These are phyloP conservation scores for Fusarium goolgardi DNA, from an alignment of 2,329 filamentous ascomycete species.

Conservation along the genomic window DNA sequence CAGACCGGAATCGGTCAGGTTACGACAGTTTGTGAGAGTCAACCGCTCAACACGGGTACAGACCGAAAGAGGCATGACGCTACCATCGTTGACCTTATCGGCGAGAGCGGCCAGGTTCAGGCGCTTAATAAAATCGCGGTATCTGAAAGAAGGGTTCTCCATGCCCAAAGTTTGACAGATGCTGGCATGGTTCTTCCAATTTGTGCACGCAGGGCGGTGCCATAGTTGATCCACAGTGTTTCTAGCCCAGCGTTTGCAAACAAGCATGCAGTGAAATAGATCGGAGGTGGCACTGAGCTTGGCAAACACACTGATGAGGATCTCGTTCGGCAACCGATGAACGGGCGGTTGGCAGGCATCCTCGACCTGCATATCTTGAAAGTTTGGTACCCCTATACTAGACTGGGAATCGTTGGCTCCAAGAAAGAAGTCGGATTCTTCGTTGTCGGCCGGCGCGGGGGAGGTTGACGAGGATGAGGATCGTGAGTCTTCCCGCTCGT, in stretches of 20 bases:
- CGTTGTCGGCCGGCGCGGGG: conserved; percentile 80
- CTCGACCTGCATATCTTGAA: conserved; percentile 79
- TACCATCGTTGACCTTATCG: conserved; percentile 85
- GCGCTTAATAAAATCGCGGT: conserved; percentile 89
- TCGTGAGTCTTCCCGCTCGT: conserved; percentile 64
- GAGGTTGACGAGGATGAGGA: conserved; percentile 79
- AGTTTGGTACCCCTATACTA: conserved; percentile 83
- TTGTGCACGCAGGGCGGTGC: conserved; percentile 92
- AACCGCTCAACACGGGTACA: conserved; percentile 94
- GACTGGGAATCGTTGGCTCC: conserved; percentile 92
- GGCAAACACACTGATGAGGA: conserved; percentile 91
- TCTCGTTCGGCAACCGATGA: conserved; percentile 88
- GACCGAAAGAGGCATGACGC: conserved; percentile 79
- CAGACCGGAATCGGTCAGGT: conserved; percentile 85
- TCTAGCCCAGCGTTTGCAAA: conserved; percentile 92
- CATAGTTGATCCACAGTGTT: conserved; percentile 94
- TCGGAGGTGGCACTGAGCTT: conserved; percentile 82
- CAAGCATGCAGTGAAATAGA: conserved; percentile 88
- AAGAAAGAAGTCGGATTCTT: conserved; percentile 94
- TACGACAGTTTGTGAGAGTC: conserved; percentile 89
- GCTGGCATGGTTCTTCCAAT: conserved; percentile 81
- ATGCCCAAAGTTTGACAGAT: conserved; percentile 84
- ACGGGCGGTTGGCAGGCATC: conserved; percentile 80
- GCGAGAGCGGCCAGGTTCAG: conserved; percentile 87
- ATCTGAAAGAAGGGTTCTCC: conserved; percentile 83